These are phyloP conservation scores for Candida boidinii DNA, from an alignment of 805 yeast genomes.

Conservation along the genomic window DNA sequence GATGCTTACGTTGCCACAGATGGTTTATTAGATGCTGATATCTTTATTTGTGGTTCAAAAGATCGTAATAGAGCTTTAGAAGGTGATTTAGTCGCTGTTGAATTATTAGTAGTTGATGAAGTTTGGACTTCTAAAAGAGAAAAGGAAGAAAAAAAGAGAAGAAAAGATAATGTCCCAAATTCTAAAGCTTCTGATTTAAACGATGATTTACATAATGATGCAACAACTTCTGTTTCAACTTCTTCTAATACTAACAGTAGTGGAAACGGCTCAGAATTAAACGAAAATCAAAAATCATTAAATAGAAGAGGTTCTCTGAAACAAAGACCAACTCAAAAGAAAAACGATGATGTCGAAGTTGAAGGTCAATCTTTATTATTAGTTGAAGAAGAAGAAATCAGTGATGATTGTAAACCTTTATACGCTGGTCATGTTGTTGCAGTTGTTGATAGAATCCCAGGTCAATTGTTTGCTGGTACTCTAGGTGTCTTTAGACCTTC, in stretches of 20 bases:
- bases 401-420: slow-evolving; percentile 85
- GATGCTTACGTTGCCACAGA: slow-evolving; percentile 99
- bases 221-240: slow-evolving; percentile 41
- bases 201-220: slow-evolving; percentile 76
- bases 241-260: slow-evolving; percentile 23
- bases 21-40: slow-evolving; percentile 91
- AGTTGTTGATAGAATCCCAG: slow-evolving; percentile 94
- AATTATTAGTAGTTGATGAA: slow-evolving; percentile 88
- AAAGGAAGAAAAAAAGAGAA: slow-evolving; percentile 93
- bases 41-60: slow-evolving; percentile 95
- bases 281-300: slow-evolving; percentile 23
- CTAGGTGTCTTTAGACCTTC: slow-evolving; percentile 92
- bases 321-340: slow-evolving; percentile 94
- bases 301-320: slow-evolving; percentile 85
- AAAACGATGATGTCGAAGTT: slow-evolving; percentile 96
- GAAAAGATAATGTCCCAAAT: slow-evolving; percentile 31
- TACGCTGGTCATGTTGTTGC: slow-evolving; percentile 99
- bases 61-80: slow-evolving; percentile 97
- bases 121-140: slow-evolving; percentile 96
- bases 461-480: slow-evolving; percentile 92
- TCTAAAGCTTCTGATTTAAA: slow-evolving; percentile 28
- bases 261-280: slow-evolving; percentile 27
- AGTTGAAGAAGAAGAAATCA: slow-evolving; percentile 92
- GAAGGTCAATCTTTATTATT: slow-evolving; percentile 91
- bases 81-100: slow-evolving; percentile 95